phyloP scores from a whole-genome alignment of 1,284 basidiomycete genomes.

The Trichosporon asahii region DNA sequence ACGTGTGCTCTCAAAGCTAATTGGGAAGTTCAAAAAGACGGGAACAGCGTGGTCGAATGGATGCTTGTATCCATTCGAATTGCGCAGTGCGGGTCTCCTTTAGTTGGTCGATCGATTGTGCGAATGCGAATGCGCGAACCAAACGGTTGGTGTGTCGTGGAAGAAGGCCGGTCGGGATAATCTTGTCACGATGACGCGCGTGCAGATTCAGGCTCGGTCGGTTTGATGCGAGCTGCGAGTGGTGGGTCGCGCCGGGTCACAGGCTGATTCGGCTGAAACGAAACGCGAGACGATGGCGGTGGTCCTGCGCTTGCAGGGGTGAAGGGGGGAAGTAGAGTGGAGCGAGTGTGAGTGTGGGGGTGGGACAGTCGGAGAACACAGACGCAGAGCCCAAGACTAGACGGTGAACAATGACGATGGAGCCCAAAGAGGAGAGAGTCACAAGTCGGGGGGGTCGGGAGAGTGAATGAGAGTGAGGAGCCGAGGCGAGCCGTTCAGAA shows the following conservation, averaged over 20 bases:
- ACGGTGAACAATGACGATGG: background rate
- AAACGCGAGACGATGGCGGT: background rate
- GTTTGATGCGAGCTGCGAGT: constrained; percentile 4
- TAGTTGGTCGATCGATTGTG: background rate
- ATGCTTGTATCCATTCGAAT: background rate
- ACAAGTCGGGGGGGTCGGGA: background rate
- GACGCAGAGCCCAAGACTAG: constrained; percentile 1
- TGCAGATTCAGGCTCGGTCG: background rate
- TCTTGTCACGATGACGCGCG: constrained; percentile 1
- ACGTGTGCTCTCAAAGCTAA: constrained; percentile 4
- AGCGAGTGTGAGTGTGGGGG: background rate
- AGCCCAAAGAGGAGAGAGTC: background rate
- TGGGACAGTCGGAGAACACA: background rate
- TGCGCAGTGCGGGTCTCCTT: background rate
- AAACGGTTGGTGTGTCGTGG: background rate
- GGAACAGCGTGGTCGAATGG: background rate
- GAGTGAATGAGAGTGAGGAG: background rate
- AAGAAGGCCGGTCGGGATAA: background rate
- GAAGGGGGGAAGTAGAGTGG: background rate
- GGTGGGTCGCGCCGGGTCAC: background rate
- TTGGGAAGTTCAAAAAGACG: background rate
- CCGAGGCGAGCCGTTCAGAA: background rate
- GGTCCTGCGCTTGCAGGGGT: background rate
- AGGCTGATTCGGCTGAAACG: background rate
- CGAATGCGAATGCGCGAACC: background rate